Conservation (phyloP, 495 filamentous ascomycete species). For the Podospora fimiseda region DNA sequence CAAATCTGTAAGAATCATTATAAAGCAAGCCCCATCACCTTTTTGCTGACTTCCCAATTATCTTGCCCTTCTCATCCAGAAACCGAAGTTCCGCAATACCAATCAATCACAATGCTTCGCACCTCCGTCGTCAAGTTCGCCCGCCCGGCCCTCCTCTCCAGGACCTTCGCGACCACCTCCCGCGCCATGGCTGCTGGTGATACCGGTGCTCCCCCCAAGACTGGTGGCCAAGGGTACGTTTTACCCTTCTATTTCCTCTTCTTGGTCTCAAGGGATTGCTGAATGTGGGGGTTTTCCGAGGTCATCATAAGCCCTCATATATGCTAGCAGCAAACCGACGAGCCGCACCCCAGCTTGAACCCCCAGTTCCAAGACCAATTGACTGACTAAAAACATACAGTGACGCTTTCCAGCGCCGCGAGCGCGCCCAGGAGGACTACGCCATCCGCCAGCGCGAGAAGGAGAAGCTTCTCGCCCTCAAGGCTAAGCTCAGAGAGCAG, state of each 20-base stretch:
- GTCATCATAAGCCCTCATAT: neutral
- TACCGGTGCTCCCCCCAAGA: constrained; percentile 54
- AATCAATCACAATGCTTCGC: constrained; percentile 53
- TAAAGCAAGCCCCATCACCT: no score
- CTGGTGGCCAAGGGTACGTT: constrained; percentile 41
- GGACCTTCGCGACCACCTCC: constrained; percentile 55
- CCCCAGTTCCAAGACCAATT: neutral
- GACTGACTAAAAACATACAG: constrained; percentile 35
- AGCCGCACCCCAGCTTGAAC: neutral
- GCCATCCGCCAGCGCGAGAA: constrained; percentile 79
- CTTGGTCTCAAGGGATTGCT: neutral
- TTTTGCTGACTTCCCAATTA: neutral
- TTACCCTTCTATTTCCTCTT: neutral
- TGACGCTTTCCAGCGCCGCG: constrained; percentile 85
- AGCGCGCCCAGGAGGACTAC: constrained; percentile 77
- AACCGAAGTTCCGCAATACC: neutral
- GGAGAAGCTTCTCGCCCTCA: constrained; percentile 71
- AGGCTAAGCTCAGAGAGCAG: constrained; percentile 73
- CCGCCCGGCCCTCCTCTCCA: constrained; percentile 41
- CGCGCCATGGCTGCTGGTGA: constrained; percentile 62
- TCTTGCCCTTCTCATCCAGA: neutral
- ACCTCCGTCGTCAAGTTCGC: constrained; percentile 55
- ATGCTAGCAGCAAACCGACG: neutral
- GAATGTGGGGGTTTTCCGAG: no score
- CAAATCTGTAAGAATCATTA: neutral